phyloP scores from a whole-genome alignment of 2,329 filamentous ascomycete genomes.

The Escovopsis weberi region DNA sequence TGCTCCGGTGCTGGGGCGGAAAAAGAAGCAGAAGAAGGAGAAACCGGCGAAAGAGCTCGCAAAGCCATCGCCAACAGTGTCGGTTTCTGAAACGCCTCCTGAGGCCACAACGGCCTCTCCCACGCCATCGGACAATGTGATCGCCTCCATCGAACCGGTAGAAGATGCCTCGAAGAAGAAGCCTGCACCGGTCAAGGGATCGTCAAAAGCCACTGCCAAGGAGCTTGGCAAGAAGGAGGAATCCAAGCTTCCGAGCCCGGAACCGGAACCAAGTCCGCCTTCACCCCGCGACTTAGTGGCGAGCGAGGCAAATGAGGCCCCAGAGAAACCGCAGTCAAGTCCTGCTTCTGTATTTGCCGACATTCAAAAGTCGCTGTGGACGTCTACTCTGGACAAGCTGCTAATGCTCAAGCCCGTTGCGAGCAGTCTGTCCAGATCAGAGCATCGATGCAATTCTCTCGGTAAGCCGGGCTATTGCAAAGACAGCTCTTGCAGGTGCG shows the following conservation, averaged over 20 bases:
- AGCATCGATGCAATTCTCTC: slow-evolving; percentile 10
- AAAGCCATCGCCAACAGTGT: slow-evolving; percentile 5
- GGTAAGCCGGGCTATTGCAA: slow-evolving; percentile 19
- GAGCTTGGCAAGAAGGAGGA: slow-evolving; percentile 8
- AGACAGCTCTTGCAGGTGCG: slow-evolving; percentile 23
- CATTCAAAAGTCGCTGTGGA: slow-evolving; percentile 20
- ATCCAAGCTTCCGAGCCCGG: not conserved
- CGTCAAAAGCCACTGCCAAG: slow-evolving; percentile 17
- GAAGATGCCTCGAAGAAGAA: slow-evolving; percentile 11
- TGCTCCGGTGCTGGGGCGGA: slow-evolving; percentile 62
- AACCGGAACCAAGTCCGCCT: slow-evolving; percentile 6
- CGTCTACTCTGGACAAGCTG: slow-evolving; percentile 19
- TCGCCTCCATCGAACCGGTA: too few relatives aligned
- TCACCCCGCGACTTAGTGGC: slow-evolving; percentile 8
- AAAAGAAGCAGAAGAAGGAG: slow-evolving; percentile 77
- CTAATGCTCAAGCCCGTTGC: slow-evolving; percentile 23
- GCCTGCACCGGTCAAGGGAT: slow-evolving; percentile 16
- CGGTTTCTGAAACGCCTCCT: not conserved
- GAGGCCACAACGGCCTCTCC: too few relatives aligned
- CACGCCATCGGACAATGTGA: too few relatives aligned
- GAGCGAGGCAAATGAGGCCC: slow-evolving; percentile 8
- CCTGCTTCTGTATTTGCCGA: slow-evolving; percentile 22
- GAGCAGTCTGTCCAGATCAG: slow-evolving; percentile 14
- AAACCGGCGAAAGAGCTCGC: slow-evolving; percentile 23
- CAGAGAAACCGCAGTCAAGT: slow-evolving; percentile 17